Base-by-base conservation (phyloP, 106 monocot species). In the Alisma plantagoaquatica region DNA sequence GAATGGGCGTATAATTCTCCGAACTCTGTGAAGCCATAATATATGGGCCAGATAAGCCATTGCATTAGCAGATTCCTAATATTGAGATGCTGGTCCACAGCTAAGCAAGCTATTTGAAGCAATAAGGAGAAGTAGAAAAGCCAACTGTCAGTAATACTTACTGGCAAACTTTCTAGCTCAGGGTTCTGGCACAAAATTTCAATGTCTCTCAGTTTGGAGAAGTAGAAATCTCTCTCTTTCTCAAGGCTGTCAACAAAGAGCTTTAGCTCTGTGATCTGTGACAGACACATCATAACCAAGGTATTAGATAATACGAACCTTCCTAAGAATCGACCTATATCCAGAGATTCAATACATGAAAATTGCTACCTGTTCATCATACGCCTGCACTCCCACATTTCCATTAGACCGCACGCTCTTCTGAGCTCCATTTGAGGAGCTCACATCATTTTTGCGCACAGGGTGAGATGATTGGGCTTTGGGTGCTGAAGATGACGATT, bases 221-320 rank as follows among this genome's bases (percentile, higher is more conserved):
- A 94, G 62, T 94, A 94, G 57, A 87, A 94, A 61, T 94, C 94
- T 25, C 94, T 79, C 62, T 94, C 94, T 63, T 94, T 94, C 80
- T 94, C 94, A 18, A 88, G 80, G 32, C 80, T 81, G 35, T 94
- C 94, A 4, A 94, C 77, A 22, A 73, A 70, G 27, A 94, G 66
- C 73, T 94, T 94, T 58, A 94, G 53, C 54, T 94, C 94, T 1
- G 78, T 88, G 49, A 94, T 84, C 94, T 94, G 87, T 61, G 67
- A 29, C 46, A 20, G 32, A 33, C 24, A 38, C 15, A 24, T 56
- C 31, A 33, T 11, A 56, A 2, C 7, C 5, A 19, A 12, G 21
- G 7, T 20, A 46, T 17, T 46, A 20, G 1, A 17, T 46, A 46
- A 15, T 5, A 20, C 14, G 14, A 38, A 56, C 4, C 3, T n/a